Evolutionary conservation across 805 yeast genomes (phyloP).

Genomic region (Schizosaccharomyces octosporus): DNA sequence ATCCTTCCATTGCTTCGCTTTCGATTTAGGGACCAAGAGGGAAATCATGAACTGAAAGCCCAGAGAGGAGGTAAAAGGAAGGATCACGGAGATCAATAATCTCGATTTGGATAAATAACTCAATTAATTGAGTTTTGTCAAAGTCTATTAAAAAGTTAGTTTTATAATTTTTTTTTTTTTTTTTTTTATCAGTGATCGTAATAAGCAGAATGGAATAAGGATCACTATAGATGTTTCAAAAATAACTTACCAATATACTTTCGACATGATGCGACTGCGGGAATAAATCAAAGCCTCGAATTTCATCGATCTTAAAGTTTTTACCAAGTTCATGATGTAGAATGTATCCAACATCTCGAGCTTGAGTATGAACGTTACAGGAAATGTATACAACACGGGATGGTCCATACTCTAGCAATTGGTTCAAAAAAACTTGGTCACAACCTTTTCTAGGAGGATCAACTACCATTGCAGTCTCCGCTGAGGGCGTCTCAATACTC

Average conservation of each 20-base stretch:
- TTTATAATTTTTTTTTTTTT: too few relatives aligned
- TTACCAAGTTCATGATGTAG: constrained; percentile 32
- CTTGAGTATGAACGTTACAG: constrained; percentile 94
- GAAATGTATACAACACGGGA: constrained; percentile 79
- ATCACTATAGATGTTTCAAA: background rate
- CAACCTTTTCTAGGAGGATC: constrained; percentile 98
- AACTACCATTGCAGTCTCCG: constrained; percentile 63
- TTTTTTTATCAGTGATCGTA: too few relatives aligned
- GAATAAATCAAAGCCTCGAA: constrained; percentile 89
- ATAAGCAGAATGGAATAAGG: background rate
- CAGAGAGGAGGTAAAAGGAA: background rate
- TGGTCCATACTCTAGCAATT: constrained; percentile 61
- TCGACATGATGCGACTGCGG: constrained; percentile 88
- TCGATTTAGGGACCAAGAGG: background rate
- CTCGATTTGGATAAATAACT: background rate
- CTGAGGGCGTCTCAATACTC: constrained; percentile 36
- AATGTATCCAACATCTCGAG: constrained; percentile 74
- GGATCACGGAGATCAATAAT: background rate
- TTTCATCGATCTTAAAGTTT: constrained; percentile 47
- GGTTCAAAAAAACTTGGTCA: constrained; percentile 65
- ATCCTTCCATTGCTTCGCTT: background rate
- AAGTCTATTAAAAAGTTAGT: background rate
- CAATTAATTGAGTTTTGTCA: background rate
- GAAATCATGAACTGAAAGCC: background rate
- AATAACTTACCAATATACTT: constrained; percentile 22